Conservation (phyloP, 2,329 filamentous ascomycete species). For the Metarhizium robertsii region DNA sequence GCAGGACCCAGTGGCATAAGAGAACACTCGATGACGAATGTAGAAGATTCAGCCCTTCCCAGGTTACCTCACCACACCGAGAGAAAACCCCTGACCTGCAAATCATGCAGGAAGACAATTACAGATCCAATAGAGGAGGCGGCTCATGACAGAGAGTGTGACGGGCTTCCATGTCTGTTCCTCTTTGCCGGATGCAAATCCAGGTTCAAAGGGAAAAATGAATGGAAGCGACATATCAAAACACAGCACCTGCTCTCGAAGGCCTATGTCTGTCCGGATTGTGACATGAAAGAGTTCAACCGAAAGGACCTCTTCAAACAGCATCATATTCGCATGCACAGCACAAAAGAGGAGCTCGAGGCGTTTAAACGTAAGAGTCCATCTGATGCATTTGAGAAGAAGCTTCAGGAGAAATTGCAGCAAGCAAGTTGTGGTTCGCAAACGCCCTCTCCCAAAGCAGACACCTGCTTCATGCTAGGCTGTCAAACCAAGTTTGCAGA, state of each 20-base stretch:
- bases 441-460: conserved; percentile 43
- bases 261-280: conserved; percentile 69
- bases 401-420: conserved; percentile 30
- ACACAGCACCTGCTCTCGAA: conserved; percentile 69
- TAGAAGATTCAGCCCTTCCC: neutral
- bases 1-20: neutral
- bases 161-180: conserved; percentile 65
- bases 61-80: conserved; percentile 5
- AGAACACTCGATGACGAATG: neutral
- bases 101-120: conserved; percentile 20
- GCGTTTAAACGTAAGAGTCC: conserved; percentile 27
- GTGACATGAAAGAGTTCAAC: conserved; percentile 59
- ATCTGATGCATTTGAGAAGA: conserved; percentile 33
- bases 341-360: conserved; percentile 23
- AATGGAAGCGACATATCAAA: conserved; percentile 85
- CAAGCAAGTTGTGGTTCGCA: neutral
- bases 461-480: conserved; percentile 50
- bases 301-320: conserved; percentile 88
- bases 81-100: neutral
- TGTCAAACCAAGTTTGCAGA: conserved; percentile 55
- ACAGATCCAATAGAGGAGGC: neutral
- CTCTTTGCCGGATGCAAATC: conserved; percentile 64
- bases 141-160: neutral
- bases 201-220: conserved; percentile 75
- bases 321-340: conserved; percentile 80